Percentiles rank a stretch among this genome's conserved stretches.
Conservation (phyloP, 108 stramenopile genomes). For the Cyclotella sp. region DNA sequence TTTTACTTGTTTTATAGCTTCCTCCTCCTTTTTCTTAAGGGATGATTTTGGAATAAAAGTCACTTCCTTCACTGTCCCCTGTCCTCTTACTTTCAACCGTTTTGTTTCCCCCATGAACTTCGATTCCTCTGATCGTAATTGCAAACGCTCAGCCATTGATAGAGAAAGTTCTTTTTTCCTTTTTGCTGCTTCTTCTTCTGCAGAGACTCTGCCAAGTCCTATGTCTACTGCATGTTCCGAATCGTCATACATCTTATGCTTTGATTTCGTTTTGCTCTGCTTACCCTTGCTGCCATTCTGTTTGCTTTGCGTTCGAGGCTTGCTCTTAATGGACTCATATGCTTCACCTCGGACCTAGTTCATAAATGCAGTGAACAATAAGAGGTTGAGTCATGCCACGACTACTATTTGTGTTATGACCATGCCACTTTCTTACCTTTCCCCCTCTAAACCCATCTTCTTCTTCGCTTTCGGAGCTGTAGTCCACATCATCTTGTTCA, state of each 20-base stretch:
- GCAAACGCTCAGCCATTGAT: slow-evolving; percentile 74
- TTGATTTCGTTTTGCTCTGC: slow-evolving; percentile 50
- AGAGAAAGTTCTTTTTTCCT: slow-evolving; percentile 66
- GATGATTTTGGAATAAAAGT: slow-evolving; percentile 76
- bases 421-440: slow-evolving; percentile 51
- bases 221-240: slow-evolving; percentile 58
- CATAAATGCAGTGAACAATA: not conserved
- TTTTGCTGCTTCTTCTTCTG: slow-evolving; percentile 50
- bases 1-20: slow-evolving; percentile 26
- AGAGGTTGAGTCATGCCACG: not conserved
- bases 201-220: slow-evolving; percentile 60
- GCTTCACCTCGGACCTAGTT: slow-evolving; percentile 69
- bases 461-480: slow-evolving; percentile 56
- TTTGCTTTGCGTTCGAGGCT: slow-evolving; percentile 30
- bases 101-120: slow-evolving; percentile 53
- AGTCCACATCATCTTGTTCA: slow-evolving; percentile 51
- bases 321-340: slow-evolving; percentile 58
- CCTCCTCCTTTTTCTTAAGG: slow-evolving; percentile 52
- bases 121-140: slow-evolving; percentile 59
- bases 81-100: slow-evolving; percentile 47
- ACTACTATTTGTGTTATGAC: not conserved
- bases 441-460: slow-evolving; percentile 87
- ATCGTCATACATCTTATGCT: slow-evolving; percentile 67
- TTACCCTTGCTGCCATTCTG: slow-evolving; percentile 31
- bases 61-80: slow-evolving; percentile 78